Conservation (phyloP, 768 basidiomycete species). For the Auriscalpium vulgare region DNA sequence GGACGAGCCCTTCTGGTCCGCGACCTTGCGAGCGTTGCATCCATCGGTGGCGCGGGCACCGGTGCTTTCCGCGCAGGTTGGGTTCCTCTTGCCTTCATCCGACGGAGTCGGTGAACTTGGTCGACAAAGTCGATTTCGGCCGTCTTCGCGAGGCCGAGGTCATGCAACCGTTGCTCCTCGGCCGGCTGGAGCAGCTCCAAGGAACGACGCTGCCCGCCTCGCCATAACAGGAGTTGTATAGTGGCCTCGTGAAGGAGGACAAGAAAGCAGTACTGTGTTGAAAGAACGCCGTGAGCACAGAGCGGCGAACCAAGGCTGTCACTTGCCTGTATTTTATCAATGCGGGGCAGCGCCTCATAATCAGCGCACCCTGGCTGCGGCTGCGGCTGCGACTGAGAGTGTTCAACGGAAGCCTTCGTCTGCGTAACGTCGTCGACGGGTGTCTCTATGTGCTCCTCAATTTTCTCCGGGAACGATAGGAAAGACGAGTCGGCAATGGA, state of each 20-base stretch:
- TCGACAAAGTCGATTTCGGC: conserved; percentile 63
- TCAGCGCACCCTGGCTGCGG: neutral
- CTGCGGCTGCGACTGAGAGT: neutral
- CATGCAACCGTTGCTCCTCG: conserved; percentile 51
- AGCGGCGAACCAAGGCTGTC: neutral
- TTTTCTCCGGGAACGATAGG: no score
- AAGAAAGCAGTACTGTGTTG: conserved; percentile 56
- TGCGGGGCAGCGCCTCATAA: conserved; percentile 12
- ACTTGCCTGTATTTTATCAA: conserved; percentile 13
- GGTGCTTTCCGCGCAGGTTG: conserved; percentile 1
- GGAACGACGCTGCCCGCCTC: conserved; percentile 48
- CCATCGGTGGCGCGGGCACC: neutral
- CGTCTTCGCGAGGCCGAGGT: conserved; percentile 37
- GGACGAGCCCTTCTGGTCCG: no score
- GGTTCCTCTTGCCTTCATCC: conserved; percentile 7
- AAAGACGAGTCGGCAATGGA: neutral
- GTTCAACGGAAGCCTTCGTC: no score
- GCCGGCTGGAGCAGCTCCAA: conserved; percentile 37
- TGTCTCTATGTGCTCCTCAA: no score
- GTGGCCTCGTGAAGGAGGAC: conserved; percentile 67
- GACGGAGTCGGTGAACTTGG: conserved; percentile 41
- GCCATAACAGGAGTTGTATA: conserved; percentile 69
- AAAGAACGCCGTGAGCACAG: neutral
- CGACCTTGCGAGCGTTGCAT: neutral
- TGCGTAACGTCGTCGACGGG: neutral